Evolutionary conservation across 805 yeast genomes (phyloP), one percentile per base, ranked within the genome.

Genomic region (Lachancea sp.): DNA sequence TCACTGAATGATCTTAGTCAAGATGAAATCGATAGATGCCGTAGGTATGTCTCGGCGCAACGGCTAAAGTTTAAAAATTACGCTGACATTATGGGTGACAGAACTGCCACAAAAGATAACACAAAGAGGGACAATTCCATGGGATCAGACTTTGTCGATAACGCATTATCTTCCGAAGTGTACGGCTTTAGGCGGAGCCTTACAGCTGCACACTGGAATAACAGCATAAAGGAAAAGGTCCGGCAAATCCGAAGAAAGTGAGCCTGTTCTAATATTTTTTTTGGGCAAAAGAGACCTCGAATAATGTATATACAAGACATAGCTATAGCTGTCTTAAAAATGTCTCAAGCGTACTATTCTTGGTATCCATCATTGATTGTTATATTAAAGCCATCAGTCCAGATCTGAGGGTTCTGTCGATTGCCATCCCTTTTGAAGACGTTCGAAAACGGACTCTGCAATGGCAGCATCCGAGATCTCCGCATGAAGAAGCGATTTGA

Each of bases 1-100:
- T 83, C 87, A 0, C 80, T 80, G 57, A 89, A 86, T 17, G 81
- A 81, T 50, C 65, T 87, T 18, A 79, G 90, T 1, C 96, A 90
- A 58, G 87, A 80, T 35, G 96, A 91, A 61, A 79, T 91, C 40
- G 73, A 77, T 49, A 76, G 81, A 54, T 84, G 96, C 57, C 74
- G 95, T 40, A 77, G 77, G 54, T 90, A 82, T 62, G 97, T 91
- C 12, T 69, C 79, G 7, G 77, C 78, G 33, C 82, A 79, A 55
- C 63, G 95, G 43, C 63, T 64, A 32, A 72, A 64, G 48, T 54
- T 53, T 51, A 58, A 66, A 41, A 55, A 53, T 31, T 57, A 50
- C 38, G 48, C 54, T 9, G 65, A 59, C 15, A 38, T 49, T 20
- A 47, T 50, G 39, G 56, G 50, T 8, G 41, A 30, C 6, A 44